phyloP scores from a whole-genome alignment of 1,139 yeast species.

The Geotrichum fermentans region DNA sequence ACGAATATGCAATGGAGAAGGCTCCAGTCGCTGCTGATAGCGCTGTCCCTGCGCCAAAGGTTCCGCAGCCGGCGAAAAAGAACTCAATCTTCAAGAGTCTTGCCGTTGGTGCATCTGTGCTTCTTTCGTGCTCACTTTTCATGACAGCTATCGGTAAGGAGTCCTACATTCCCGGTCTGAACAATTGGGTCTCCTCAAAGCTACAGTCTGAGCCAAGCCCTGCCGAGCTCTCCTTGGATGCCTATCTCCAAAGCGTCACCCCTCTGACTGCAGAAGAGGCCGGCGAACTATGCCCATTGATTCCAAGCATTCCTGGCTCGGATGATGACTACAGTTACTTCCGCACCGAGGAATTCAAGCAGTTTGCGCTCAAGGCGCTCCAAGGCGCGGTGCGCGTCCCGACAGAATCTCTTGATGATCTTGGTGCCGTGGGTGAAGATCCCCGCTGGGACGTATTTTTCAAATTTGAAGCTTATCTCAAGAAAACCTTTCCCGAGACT shows the following conservation, averaged over 20 bases:
- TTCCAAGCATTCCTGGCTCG: neutral
- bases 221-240: neutral
- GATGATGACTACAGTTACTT: constrained; percentile 11
- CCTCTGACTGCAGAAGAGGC: constrained; percentile 3
- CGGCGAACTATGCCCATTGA: neutral
- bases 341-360: constrained; percentile 14
- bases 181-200: neutral
- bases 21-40: neutral
- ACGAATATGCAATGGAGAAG: neutral
- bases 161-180: neutral
- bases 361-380: constrained; percentile 7
- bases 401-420: constrained; percentile 56
- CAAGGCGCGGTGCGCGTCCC: constrained; percentile 54
- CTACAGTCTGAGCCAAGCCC: neutral
- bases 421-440: constrained; percentile 41
- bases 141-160: neutral
- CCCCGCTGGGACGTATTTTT: constrained; percentile 43
- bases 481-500: constrained; percentile 55
- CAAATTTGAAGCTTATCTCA: constrained; percentile 53
- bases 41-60: neutral
- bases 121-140: no score
- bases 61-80: neutral
- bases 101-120: neutral
- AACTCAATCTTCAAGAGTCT: neutral
- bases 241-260: neutral